Evolutionary conservation across 2,329 filamentous ascomycete species (phyloP).

Genomic region (Aspergillus flavus): DNA sequence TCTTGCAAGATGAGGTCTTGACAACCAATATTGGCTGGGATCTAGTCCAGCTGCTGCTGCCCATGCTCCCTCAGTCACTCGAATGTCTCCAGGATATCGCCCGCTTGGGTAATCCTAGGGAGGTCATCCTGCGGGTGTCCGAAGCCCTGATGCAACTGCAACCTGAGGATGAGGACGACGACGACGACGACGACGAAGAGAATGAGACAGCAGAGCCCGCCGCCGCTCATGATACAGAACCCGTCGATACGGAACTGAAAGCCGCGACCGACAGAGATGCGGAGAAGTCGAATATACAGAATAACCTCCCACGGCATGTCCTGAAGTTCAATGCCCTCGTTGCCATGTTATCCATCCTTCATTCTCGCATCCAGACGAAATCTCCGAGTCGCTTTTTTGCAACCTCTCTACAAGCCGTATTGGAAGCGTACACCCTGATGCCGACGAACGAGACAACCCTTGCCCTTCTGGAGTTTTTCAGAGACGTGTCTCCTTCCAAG

Average conservation of each 20-base stretch:
- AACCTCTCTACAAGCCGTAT: conserved; percentile 63
- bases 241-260: neutral
- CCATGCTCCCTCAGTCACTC: conserved; percentile 60
- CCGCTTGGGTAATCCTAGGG: conserved; percentile 63
- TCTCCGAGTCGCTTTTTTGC: conserved; percentile 66
- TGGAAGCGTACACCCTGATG: conserved; percentile 61
- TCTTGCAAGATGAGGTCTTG: conserved; percentile 63
- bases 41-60: conserved; percentile 63
- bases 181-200: conserved; percentile 33
- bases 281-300: conserved; percentile 13
- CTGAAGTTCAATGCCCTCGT: conserved; percentile 46
- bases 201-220: conserved; percentile 3
- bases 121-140: conserved; percentile 66
- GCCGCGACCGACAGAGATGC: conserved; percentile 25
- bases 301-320: conserved; percentile 31
- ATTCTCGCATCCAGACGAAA: conserved; percentile 65
- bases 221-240: neutral
- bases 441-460: conserved; percentile 59
- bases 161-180: conserved; percentile 43
- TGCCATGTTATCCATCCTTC: conserved; percentile 59
- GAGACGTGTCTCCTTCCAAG: conserved; percentile 59
- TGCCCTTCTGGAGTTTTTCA: conserved; percentile 60
- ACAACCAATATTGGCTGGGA: conserved; percentile 70
- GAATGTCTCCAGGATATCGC: conserved; percentile 65
- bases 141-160: conserved; percentile 62